These are phyloP conservation scores for Penicillium sp. DNA, from an alignment of 2,329 filamentous ascomycete genomes.

Conservation along the genomic window DNA sequence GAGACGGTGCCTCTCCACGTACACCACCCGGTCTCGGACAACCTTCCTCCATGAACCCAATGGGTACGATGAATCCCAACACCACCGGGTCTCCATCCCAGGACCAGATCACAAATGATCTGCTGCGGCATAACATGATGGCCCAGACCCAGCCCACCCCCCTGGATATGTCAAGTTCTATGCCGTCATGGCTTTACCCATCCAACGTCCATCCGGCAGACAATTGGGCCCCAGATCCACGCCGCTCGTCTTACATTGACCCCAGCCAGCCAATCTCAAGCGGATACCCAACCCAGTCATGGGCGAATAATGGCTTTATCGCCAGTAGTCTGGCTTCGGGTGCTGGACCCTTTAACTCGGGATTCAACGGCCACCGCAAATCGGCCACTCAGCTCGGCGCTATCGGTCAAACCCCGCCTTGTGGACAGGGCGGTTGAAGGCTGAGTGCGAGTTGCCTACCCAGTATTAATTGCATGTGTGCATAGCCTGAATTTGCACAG, in stretches of 20 bases:
- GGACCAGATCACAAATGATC: constrained; percentile 36
- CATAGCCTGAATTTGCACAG: neutral
- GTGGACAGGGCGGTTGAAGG: constrained; percentile 54
- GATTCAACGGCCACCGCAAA: constrained; percentile 36
- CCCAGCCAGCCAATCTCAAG: constrained; percentile 38
- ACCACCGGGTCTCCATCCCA: constrained; percentile 32
- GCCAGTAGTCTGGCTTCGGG: constrained; percentile 39
- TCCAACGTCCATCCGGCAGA: constrained; percentile 27
- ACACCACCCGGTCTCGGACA: constrained; percentile 46
- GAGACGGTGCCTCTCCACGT: constrained; percentile 48
- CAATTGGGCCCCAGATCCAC: constrained; percentile 35
- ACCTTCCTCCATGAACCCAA: constrained; percentile 20
- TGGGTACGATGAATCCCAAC: constrained; percentile 23
- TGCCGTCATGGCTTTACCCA: constrained; percentile 35
- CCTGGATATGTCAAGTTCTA: constrained; percentile 30
- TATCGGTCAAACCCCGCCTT: constrained; percentile 56
- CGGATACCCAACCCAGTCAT: constrained; percentile 38
- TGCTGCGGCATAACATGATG: constrained; percentile 38
- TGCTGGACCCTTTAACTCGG: constrained; percentile 32
- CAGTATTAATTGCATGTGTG: constrained; percentile 6
- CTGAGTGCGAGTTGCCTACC: neutral
- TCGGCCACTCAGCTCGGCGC: constrained; percentile 44
- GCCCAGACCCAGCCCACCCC: constrained; percentile 33
- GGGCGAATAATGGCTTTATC: constrained; percentile 47
- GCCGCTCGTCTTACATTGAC: constrained; percentile 30